Evolutionary conservation across 495 filamentous ascomycete genomes (phyloP).

Genomic region (Viridothelium virens): DNA sequence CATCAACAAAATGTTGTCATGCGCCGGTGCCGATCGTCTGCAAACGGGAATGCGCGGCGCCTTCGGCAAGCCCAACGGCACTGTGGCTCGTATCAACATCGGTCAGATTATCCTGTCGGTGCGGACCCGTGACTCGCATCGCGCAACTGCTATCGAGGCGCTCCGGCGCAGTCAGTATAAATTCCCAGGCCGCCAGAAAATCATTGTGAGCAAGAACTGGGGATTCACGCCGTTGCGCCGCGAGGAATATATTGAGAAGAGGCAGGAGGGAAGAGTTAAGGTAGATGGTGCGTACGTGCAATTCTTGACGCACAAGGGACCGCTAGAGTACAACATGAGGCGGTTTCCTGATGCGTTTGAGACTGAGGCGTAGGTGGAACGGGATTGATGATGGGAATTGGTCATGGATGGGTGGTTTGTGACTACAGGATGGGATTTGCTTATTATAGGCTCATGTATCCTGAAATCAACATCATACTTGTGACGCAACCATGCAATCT

Average conservation of each 20-base stretch:
- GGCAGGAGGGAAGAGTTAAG: constrained; percentile 79
- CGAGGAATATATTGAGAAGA: constrained; percentile 90
- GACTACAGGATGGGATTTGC: not conserved
- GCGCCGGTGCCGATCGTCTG: constrained; percentile 98
- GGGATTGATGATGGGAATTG: not conserved
- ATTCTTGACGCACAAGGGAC: constrained; percentile 89
- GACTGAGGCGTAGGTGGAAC: constrained; percentile 27
- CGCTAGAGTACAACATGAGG: constrained; percentile 75
- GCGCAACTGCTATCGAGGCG: constrained; percentile 90
- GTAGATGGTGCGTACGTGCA: constrained; percentile 98
- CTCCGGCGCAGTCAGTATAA: constrained; percentile 99
- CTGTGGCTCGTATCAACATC: constrained; percentile 97
- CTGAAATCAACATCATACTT: too few species aligned
- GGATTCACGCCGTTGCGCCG: constrained; percentile 96
- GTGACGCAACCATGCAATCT: not conserved
- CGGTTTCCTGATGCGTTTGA: constrained; percentile 87
- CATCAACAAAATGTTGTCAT: constrained; percentile 99
- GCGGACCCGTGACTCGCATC: constrained; percentile 89
- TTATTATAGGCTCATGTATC: not conserved
- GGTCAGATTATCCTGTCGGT: constrained; percentile 96
- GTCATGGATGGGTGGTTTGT: constrained; percentile 5
- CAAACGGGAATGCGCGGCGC: constrained; percentile 99
- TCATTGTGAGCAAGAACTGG: constrained; percentile 99
- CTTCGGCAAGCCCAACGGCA: constrained; percentile 97
- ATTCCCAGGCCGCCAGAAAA: constrained; percentile 99